A percentile compares a stretch with the other conserved stretches of the same genome.
These are phyloP conservation scores for Passiflora organensis DNA, from an alignment of 345 rosid genomes.

Conservation along the genomic window DNA sequence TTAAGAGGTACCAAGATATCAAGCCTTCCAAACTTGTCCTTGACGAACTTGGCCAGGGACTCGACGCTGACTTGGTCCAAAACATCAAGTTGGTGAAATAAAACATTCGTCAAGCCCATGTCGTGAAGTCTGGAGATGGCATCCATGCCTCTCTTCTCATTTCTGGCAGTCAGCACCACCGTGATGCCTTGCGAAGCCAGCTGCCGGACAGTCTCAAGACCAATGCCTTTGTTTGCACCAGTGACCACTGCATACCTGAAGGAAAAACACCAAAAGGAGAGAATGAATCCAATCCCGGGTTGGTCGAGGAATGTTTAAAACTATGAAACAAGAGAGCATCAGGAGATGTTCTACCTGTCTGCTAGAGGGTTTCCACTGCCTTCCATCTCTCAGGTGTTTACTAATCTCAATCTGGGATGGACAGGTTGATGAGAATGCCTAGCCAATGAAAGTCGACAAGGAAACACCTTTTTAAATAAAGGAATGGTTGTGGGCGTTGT, in stretches of 20 bases:
- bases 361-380: neutral
- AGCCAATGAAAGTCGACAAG: too few species aligned
- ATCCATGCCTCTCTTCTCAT: conserved; percentile 34
- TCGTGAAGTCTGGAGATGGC: conserved; percentile 32
- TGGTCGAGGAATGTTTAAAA: neutral
- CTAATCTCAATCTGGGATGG: too few species aligned
- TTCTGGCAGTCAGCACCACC: conserved; percentile 43
- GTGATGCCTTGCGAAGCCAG: conserved; percentile 38
- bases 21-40: conserved; percentile 35
- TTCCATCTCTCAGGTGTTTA: conserved; percentile 1
- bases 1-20: conserved; percentile 32
- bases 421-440: too few species aligned
- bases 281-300: too few species aligned
- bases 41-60: conserved; percentile 30
- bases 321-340: neutral
- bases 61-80: conserved; percentile 30
- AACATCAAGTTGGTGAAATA: conserved; percentile 53
- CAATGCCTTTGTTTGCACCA: conserved; percentile 51
- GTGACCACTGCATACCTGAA: conserved; percentile 43
- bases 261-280: neutral
- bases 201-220: conserved; percentile 41
- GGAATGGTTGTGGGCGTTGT: too few species aligned
- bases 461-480: too few species aligned
- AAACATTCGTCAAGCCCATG: conserved; percentile 30
- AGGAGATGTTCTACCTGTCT: neutral